Base-by-base conservation (phyloP, 2,329 filamentous ascomycete species). In the Xylariaceae sp. region DNA sequence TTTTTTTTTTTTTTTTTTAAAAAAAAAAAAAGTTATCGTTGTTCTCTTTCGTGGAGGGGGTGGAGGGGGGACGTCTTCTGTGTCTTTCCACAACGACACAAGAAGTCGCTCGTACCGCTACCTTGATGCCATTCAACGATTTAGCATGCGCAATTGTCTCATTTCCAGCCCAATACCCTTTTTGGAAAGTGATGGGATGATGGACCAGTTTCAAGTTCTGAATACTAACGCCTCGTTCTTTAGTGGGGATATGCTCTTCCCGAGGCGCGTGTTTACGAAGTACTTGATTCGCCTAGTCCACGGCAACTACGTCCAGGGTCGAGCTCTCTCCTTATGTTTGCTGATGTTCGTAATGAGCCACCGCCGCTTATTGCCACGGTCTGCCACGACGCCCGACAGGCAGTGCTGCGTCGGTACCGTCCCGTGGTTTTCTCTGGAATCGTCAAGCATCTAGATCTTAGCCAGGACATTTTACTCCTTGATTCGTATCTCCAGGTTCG, bases 401-500 rank as follows among this genome's bases (percentile, higher is more conserved):
- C 68, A 15, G 67, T 69, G 11, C 52, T 70, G 24, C 63, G 63
- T 35, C 64, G 62, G 39, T 73, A 72, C 54, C 64, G 64, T 39
- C 66, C 69, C 11, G 57, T 73, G 35, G 66, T 61, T 1, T 63
- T 73, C 34, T 68, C 67, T 6, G 52, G 54, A 22, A 69, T 67
- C n/a, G 70, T 71, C 37, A 73, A 73, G 48, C 68, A 64, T 33
- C 61, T 73, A 45, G 68, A 73, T 46, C 61, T 72, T 9, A 59
- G 62, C 22, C 64, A 69, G 26, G 70, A 73, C 45, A 64, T 73
- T 29, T 55, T 73, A 26, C 56, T 73, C 18, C 64, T 73, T 26
- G 70, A 73, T 48, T 69, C 69, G 1, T 73, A 72, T 49, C 58
- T 73, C 8, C 66, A 71, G 37, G 66, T 72, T 49, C 68, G 71